phyloP scores from a whole-genome alignment of 2,329 filamentous ascomycete species.

The Pyricularia grisea region DNA sequence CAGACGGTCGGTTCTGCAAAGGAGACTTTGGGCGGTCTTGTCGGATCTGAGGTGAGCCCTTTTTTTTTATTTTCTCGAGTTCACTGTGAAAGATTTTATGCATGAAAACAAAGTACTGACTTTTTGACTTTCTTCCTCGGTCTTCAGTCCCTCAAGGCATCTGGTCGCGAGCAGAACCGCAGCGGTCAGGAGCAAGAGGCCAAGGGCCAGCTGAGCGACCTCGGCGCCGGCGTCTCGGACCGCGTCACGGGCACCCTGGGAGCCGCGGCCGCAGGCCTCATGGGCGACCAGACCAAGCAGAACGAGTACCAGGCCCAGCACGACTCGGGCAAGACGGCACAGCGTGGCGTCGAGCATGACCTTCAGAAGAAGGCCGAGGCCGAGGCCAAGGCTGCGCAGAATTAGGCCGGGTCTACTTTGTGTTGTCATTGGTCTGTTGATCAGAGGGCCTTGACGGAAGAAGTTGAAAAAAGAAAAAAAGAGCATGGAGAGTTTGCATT shows the following conservation, averaged over 20 bases:
- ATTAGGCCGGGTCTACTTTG: background rate
- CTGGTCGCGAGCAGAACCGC: slow-evolving; percentile 69
- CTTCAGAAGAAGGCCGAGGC: slow-evolving; percentile 62
- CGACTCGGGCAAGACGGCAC: slow-evolving; percentile 69
- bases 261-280: slow-evolving; percentile 59
- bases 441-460: no score
- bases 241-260: slow-evolving; percentile 62
- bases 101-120: slow-evolving; percentile 1
- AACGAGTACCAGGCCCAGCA: slow-evolving; percentile 59
- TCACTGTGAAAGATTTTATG: background rate
- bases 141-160: slow-evolving; percentile 54
- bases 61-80: background rate
- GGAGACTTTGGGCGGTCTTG: slow-evolving; percentile 64
- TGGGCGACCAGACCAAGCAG: slow-evolving; percentile 59
- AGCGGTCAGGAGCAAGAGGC: slow-evolving; percentile 76
- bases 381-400: background rate
- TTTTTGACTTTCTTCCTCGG: background rate
- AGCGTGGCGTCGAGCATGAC: slow-evolving; percentile 76
- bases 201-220: slow-evolving; percentile 69
- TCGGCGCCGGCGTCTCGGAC: slow-evolving; percentile 55
- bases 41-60: slow-evolving; percentile 59
- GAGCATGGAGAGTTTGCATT: background rate
- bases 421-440: background rate
- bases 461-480: background rate
- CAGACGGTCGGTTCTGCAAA: slow-evolving; percentile 84